phyloP scores from a whole-genome alignment of 2,329 filamentous ascomycete genomes.

The Emmonsiellopsis sp. region DNA sequence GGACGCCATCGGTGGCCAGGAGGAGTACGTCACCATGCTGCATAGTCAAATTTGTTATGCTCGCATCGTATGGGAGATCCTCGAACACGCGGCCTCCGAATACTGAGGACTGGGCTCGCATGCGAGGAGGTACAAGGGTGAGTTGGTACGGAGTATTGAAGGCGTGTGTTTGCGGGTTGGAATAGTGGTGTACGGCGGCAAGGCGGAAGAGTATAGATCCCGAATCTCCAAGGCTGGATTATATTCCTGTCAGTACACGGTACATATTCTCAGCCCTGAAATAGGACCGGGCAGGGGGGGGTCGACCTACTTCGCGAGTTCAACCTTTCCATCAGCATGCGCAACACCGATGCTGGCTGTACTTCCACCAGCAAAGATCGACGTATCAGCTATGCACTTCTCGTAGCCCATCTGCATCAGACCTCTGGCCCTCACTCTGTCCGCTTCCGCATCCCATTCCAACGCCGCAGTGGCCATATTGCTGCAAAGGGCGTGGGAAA shows the following conservation, averaged over 20 bases:
- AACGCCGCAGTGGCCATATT: constrained; percentile 78
- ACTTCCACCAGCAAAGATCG: constrained; percentile 74
- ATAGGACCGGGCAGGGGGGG: neutral
- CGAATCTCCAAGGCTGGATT: constrained; percentile 67
- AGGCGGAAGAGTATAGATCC: constrained; percentile 81
- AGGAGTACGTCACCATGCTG: constrained; percentile 90
- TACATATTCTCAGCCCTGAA: neutral
- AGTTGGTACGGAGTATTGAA: constrained; percentile 98
- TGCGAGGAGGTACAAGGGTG: constrained; percentile 71
- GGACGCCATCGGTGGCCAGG: constrained; percentile 88
- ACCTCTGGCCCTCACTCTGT: constrained; percentile 48
- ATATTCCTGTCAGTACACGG: neutral
- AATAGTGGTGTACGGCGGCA: constrained; percentile 76
- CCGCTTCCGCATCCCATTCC: constrained; percentile 38
- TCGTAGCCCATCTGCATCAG: constrained; percentile 82
- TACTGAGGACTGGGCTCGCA: constrained; percentile 68
- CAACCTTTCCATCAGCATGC: constrained; percentile 61
- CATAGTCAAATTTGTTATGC: constrained; percentile 65
- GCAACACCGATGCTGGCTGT: constrained; percentile 85
- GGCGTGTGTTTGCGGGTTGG: constrained; percentile 81
- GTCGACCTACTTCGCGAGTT: constrained; percentile 64
- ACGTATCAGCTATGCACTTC: constrained; percentile 62
- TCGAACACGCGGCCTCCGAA: constrained; percentile 76
- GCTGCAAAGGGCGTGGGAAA: constrained; percentile 86
- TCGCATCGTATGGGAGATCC: constrained; percentile 77